Evolutionary conservation across 2,329 filamentous ascomycete genomes (phyloP), one percentile per base, ranked within the genome.

Genomic region (Neofusicoccum parvum): DNA sequence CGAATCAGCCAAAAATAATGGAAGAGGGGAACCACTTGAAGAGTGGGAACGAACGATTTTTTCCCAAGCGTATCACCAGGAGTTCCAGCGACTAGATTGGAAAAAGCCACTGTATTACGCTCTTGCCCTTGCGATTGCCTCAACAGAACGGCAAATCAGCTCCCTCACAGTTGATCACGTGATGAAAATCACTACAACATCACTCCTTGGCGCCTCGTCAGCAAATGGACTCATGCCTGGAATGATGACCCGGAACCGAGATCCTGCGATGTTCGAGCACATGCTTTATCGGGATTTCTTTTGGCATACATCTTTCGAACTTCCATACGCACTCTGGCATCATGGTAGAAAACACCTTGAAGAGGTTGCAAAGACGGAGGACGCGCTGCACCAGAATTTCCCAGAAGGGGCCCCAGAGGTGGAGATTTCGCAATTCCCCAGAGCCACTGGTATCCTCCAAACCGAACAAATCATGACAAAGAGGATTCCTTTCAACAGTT

Each of bases 231-330:
- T 63, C 1, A 53, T 51, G 17, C 46, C 23, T 11, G 60, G 60
- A 6, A 6, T 9, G 2, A 10, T 63, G 3, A 12, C 50, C 9
- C 11, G 41, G 27, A 53, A 5, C 5, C 17, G 17, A n/a, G 46
- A 51, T 0, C 45, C 46, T 6, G 27, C 10, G 10, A 45, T 20
- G 0, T 49, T 34, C 20, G 11, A 12, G 1, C 34, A 62, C 17
- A 1, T 17, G 20, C 1, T 1, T 2, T 2, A 23, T 3, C 17
- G 32, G 1, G 54, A 66, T 20, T 48, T 9, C 37, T 66, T 62
- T 32, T 65, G 64, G 64, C 39, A 34, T 5, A 17, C 15, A 3
- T 51, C 45, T n/a, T 68, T 68, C 15, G 67, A 68, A 15, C 17
- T 68, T 12, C 53, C 67, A 2, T 62, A 51, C 32, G 50, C 65